Conservation (phyloP, 495 filamentous ascomycete species). For the Penicillium flavigenum region DNA sequence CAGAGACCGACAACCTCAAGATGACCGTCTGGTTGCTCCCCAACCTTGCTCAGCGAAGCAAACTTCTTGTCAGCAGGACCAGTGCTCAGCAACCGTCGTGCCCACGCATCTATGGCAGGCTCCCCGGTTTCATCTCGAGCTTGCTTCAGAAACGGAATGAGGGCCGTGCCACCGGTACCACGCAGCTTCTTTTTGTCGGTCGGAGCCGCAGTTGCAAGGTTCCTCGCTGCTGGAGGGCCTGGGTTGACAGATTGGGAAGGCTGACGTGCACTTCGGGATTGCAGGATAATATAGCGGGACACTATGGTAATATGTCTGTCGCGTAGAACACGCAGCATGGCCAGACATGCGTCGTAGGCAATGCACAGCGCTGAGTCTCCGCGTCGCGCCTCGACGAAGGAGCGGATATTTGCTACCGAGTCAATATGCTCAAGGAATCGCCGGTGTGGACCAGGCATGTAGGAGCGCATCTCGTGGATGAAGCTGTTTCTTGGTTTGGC, state of each 20-base stretch:
- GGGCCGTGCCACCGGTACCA: conserved; percentile 87
- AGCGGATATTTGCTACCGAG: conserved; percentile 81
- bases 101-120: conserved; percentile 83
- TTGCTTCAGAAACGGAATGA: conserved; percentile 94
- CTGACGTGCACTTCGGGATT: conserved; percentile 54
- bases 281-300: conserved; percentile 87
- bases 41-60: conserved; percentile 62
- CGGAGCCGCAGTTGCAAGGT: conserved; percentile 61
- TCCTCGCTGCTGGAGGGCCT: conserved; percentile 50
- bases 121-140: conserved; percentile 94
- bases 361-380: conserved; percentile 64
- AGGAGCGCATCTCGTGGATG: conserved; percentile 91
- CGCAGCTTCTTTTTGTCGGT: conserved; percentile 61
- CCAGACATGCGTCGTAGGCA: conserved; percentile 87
- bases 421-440: conserved; percentile 81
- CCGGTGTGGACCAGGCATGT: conserved; percentile 93
- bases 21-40: conserved; percentile 59
- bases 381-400: conserved; percentile 68
- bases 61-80: conserved; percentile 39
- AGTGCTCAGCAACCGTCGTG: conserved; percentile 67
- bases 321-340: conserved; percentile 84
- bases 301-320: conserved; percentile 97
- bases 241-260: conserved; percentile 46
- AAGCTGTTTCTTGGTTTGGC: conserved; percentile 68
- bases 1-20: conserved; percentile 76